Conservation (phyloP, 2,329 filamentous ascomycete genomes). For the Aureobasidium sp. region DNA sequence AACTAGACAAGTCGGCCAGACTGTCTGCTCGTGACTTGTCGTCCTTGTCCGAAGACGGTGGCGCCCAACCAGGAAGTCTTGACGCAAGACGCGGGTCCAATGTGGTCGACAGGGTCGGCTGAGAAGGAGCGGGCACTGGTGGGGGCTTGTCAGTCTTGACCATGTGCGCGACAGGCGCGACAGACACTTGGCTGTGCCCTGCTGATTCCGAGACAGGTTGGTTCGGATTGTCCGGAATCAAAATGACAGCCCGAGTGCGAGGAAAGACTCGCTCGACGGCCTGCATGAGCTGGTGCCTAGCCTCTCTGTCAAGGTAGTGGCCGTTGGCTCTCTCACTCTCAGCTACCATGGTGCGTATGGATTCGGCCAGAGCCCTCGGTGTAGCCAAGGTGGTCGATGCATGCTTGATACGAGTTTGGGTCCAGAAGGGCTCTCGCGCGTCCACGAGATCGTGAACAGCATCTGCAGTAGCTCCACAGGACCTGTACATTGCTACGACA, state of each 20-base stretch:
- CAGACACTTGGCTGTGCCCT: background rate
- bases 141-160: background rate
- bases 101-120: background rate
- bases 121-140: no score
- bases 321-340: background rate
- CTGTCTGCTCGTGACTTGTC: background rate
- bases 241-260: background rate
- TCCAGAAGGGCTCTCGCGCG: slow-evolving; percentile 3
- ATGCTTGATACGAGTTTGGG: background rate
- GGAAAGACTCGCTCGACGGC: background rate
- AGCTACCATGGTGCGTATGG: background rate
- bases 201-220: background rate
- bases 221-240: background rate
- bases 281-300: background rate
- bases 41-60: background rate
- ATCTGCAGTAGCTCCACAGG: background rate
- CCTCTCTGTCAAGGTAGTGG: background rate
- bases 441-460: background rate
- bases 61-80: background rate
- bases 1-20: background rate
- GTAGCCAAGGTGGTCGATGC: background rate
- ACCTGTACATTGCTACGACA: background rate
- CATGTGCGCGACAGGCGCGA: background rate
- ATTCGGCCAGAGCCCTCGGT: slow-evolving; percentile 2
- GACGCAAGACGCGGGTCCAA: background rate